Evolutionary conservation across 495 filamentous ascomycete species (phyloP), one percentile per base, ranked within the genome.

Genomic region (Aspergillus olivimuriae): DNA sequence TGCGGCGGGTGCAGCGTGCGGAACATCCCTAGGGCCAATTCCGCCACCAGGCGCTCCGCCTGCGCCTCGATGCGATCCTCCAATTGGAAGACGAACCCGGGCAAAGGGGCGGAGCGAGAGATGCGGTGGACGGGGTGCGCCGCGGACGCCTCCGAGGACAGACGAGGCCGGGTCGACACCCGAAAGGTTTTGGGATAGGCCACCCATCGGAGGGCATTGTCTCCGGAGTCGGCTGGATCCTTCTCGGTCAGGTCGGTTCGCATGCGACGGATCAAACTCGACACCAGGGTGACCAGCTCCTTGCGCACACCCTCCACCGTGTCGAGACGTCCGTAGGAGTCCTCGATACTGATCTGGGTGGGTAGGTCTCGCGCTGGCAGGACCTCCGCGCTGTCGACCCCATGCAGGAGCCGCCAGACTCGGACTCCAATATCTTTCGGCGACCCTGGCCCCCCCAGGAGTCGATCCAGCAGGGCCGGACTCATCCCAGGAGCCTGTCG

Each of bases 301-400:
- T 72, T 70, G n/a, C 64, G 66, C 2, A 87, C 77, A 34, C 81
- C 72, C 2, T 76, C 60, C 33, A 83, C 47, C 0, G 70, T 77
- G 49, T 81, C 74, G 1, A 95, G 68, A 1, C 78, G 76, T 36
- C 73, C 70, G 57, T 92, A 97, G 4, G 86, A 87, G 58, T 97
- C 88, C 57, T 97, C 91, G 47, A 97, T 94, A 61, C 86, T 90
- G 58, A 97, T 95, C 60, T 95, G 89, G 10, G 79, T 80, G 1
- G 91, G 91, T 11, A 94, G 61, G 30, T 78, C 79, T 50, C 79
- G 76, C 2, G 82, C 84, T 47, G 81, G 73, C 15, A 76, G 72
- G 14, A 97, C 88, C 32, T 84, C 80, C 6, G 75, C 68, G 42
- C 66, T 62, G 44, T 76, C 74, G 38, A 73, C 65, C 24, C 70